These are phyloP conservation scores for Rutstroemia sydowiana DNA, from an alignment of 2,329 filamentous ascomycete genomes.

Conservation along the genomic window DNA sequence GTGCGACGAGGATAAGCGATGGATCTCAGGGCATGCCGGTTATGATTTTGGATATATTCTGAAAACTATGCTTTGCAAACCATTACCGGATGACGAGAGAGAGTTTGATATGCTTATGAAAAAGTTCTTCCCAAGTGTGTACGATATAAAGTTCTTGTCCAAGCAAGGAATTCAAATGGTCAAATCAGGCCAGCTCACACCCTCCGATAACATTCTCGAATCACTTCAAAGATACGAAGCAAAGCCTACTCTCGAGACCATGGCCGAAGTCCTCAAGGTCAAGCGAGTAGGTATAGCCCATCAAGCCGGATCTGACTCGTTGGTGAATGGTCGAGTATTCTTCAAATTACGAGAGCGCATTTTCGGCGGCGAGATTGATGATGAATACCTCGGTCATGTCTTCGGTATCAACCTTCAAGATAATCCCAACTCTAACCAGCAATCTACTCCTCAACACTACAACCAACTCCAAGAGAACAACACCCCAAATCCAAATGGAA, in stretches of 20 bases:
- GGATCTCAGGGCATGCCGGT: slow-evolving; percentile 96
- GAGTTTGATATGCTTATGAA: slow-evolving; percentile 86
- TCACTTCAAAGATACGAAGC: slow-evolving; percentile 80
- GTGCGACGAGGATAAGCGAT: slow-evolving; percentile 79
- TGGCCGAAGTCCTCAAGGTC: slow-evolving; percentile 87
- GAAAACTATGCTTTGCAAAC: slow-evolving; percentile 79
- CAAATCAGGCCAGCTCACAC: slow-evolving; percentile 54
- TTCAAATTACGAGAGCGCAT: slow-evolving; percentile 87
- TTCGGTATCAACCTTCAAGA: slow-evolving; percentile 80
- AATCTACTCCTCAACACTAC: slow-evolving; percentile 35
- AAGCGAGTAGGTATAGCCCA: slow-evolving; percentile 83
- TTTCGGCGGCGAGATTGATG: slow-evolving; percentile 73
- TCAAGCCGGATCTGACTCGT: slow-evolving; percentile 86
- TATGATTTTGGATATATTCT: slow-evolving; percentile 98
- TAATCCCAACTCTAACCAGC: slow-evolving; percentile 31
- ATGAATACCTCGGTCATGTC: slow-evolving; percentile 81
- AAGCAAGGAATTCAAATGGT: slow-evolving; percentile 74
- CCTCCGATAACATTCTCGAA: slow-evolving; percentile 59
- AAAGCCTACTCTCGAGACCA: slow-evolving; percentile 87
- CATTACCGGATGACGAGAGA: slow-evolving; percentile 80
- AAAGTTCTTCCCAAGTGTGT: slow-evolving; percentile 86
- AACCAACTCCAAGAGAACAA: slow-evolving; percentile 37
- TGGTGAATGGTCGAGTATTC: slow-evolving; percentile 90
- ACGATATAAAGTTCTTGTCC: slow-evolving; percentile 96
- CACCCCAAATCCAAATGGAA: slow-evolving; percentile 44